Evolutionary conservation across 345 rosid species (phyloP), one percentile per base, ranked within the genome.

Genomic region (Eucalyptus sideroxylon): DNA sequence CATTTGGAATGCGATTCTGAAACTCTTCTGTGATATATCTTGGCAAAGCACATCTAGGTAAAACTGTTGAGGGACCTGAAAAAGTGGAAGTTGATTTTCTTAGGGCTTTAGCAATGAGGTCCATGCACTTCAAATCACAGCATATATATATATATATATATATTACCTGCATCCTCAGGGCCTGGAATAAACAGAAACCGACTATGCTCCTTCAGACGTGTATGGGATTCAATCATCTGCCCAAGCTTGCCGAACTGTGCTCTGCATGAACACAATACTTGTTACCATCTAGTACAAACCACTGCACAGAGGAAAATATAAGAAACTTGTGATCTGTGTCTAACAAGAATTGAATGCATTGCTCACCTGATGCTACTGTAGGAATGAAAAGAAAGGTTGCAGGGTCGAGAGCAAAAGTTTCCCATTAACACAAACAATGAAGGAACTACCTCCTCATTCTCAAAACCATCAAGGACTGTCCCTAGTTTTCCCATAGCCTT

Each of bases 351-450:
- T 23, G 85, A 77, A 21, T 40, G 85, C 88, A 88, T 65, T 53
- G 47, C 93, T 91, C 90, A 98, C 99, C 98, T 97, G 86, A 96
- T 97, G 92, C 88, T 94, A 90, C 96, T 93, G 89, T 93, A 97
- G 47, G 99, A 96, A 92, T 94, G 93, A 90, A 95, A 98, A 49
- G 98, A 89, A 89, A 96, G 94, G 92, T 95, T 96, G 93, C 97
- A 98, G 34, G 98, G 97, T 90, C 37, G 94, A 89, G 98, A 97
- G 91, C 96, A 96, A 88, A 97, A 96, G 86, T 98, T 95, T 49
- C 99, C 99, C 99, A 98, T 97, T 90, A 98, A 96, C 86, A 98
- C 99, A 94, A 98, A 97, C 85, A 98, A 94, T 53, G 99, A 96
- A 86, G 99, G 99, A 90, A 96, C 97, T 47, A 95, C 95, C 92